A percentile compares a stretch with the other conserved stretches of the same genome.
Conservation (phyloP, 2,329 filamentous ascomycete genomes). For the Aspergillus tanneri region DNA sequence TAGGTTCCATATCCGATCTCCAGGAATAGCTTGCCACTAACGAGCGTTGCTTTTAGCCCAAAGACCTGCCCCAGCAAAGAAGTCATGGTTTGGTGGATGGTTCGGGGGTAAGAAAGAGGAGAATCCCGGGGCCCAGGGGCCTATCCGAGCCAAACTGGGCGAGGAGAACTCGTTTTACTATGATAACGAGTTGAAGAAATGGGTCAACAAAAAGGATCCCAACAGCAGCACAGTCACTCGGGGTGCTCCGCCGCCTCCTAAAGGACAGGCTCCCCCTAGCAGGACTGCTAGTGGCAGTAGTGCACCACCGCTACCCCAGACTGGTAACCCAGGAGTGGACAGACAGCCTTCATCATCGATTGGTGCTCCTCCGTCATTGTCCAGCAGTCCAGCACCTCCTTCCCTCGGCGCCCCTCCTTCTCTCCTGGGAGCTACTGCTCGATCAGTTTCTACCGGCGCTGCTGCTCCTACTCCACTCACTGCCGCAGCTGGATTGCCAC, state of each 20-base stretch:
- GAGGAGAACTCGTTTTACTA: conserved; percentile 93
- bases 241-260: conserved; percentile 78
- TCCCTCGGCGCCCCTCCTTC: conserved; percentile 33
- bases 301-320: conserved; percentile 48
- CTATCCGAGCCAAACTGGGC: conserved; percentile 90
- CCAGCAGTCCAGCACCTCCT: conserved; percentile 34
- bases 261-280: conserved; percentile 51
- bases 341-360: conserved; percentile 37
- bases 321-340: conserved; percentile 20
- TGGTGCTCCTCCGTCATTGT: conserved; percentile 26
- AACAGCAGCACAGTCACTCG: conserved; percentile 58
- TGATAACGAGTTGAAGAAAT: conserved; percentile 93
- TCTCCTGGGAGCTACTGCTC: conserved; percentile 24
- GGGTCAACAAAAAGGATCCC: conserved; percentile 93
- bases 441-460: conserved; percentile 40
- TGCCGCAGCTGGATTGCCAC: conserved; percentile 49
- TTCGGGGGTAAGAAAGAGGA: conserved; percentile 66
- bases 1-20: conserved; percentile 30
- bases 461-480: conserved; percentile 37
- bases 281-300: conserved; percentile 55
- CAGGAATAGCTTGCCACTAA: conserved; percentile 45
- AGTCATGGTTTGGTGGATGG: conserved; percentile 81
- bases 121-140: conserved; percentile 42
- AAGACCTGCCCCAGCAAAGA: conserved; percentile 39
- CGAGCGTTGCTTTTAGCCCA: conserved; percentile 40